phyloP scores from a whole-genome alignment of 768 basidiomycete species.

The Boletus bicolor region DNA sequence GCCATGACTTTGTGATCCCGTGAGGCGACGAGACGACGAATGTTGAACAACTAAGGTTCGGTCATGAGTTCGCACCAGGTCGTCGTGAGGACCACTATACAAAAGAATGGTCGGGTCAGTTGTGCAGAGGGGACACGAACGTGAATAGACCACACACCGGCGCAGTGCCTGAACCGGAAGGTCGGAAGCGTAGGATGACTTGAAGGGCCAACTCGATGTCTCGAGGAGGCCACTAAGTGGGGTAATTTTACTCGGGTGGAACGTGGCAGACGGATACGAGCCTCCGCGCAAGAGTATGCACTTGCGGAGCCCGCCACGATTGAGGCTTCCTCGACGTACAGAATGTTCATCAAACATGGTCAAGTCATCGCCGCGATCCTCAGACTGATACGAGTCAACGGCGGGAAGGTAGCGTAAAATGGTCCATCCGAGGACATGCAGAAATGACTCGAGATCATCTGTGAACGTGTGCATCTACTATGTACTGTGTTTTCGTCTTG shows the following conservation, averaged over 20 bases:
- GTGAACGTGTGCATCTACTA: background rate
- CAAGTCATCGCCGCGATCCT: too few species aligned
- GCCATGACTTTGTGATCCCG: slow-evolving; percentile 75
- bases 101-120: background rate
- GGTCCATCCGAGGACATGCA: too few species aligned
- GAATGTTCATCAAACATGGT: too few species aligned
- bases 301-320: background rate
- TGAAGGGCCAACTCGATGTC: background rate
- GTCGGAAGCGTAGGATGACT: background rate
- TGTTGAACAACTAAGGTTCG: slow-evolving; percentile 69
- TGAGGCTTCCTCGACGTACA: too few species aligned
- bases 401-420: too few species aligned
- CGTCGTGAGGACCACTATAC: slow-evolving; percentile 74
- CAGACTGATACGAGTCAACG: too few species aligned
- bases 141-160: slow-evolving; percentile 44
- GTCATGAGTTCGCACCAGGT: slow-evolving; percentile 88
- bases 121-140: background rate
- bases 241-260: background rate
- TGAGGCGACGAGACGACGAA: slow-evolving; percentile 47
- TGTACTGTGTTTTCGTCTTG: background rate
- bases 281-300: background rate
- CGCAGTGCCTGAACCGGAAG: background rate
- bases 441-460: too few species aligned
- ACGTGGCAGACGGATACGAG: too few species aligned
- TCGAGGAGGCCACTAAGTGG: background rate